Conservation (phyloP, 371 early-diverging fungal species). For the Syncephalastrum monosporum region DNA sequence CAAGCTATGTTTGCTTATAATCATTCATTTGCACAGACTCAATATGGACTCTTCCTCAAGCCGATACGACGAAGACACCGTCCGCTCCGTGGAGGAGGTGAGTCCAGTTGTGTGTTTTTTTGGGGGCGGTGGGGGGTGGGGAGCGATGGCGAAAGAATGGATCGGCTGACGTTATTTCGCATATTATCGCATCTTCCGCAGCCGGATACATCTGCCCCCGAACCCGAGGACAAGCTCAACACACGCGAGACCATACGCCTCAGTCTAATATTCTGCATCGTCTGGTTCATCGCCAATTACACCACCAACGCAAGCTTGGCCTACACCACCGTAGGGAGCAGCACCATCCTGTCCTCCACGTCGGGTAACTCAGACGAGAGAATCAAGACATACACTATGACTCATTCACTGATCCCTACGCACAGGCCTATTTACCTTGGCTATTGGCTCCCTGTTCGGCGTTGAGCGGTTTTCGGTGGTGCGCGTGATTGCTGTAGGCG, state of each 20-base stretch:
- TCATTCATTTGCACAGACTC: not conserved
- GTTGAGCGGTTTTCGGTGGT: conserved; percentile 60
- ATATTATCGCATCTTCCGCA: no score
- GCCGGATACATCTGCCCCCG: no score
- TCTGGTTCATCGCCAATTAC: conserved; percentile 83
- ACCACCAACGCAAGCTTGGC: conserved; percentile 76
- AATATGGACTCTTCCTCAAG: not conserved
- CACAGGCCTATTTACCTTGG: conserved; percentile 69
- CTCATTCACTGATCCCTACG: not conserved
- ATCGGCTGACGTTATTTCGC: not conserved
- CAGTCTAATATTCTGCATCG: conserved; percentile 71
- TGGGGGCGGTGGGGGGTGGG: no score
- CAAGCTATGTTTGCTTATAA: no score
- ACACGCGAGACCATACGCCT: conserved; percentile 63
- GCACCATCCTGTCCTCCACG: conserved; percentile 77
- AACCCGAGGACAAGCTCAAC: conserved; percentile 22
- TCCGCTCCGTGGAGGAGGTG: not conserved
- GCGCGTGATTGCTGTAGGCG: conserved; percentile 58
- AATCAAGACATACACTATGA: not conserved
- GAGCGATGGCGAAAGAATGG: not conserved
- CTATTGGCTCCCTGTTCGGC: conserved; percentile 63
- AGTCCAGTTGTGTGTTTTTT: not conserved
- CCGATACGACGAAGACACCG: not conserved
- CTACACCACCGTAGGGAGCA: conserved; percentile 79
- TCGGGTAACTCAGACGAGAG: conserved; percentile 44